Conservation (phyloP, 768 basidiomycete genomes). For the Cubamyces sp. region DNA sequence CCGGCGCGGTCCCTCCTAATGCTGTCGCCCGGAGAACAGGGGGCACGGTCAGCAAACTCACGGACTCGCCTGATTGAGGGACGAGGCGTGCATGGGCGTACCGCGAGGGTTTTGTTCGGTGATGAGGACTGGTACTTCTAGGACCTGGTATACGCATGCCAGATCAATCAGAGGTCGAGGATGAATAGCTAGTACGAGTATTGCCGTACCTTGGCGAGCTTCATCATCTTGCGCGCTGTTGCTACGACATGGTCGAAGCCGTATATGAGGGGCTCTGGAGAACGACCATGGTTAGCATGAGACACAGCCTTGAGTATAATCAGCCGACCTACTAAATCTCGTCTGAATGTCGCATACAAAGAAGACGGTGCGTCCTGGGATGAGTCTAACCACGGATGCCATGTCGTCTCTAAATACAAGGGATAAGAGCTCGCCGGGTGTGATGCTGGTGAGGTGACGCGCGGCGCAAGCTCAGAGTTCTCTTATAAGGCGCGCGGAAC, state of each 20-base stretch:
- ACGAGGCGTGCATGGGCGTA: slow-evolving; percentile 32
- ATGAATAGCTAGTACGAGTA: background rate
- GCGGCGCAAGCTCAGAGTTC: background rate
- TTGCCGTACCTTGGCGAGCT: slow-evolving; percentile 62
- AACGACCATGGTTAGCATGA: background rate
- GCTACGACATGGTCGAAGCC: slow-evolving; percentile 71
- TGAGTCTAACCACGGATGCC: slow-evolving; percentile 37
- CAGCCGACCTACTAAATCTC: slow-evolving; percentile 59
- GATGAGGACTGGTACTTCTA: slow-evolving; percentile 71
- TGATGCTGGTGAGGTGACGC: background rate
- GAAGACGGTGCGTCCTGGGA: slow-evolving; percentile 55
- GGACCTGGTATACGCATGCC: slow-evolving; percentile 43
- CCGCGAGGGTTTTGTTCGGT: slow-evolving; percentile 88
- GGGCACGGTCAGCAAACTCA: background rate
- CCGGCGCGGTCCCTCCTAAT: slow-evolving; percentile 69
- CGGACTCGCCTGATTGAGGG: background rate
- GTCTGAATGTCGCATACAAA: slow-evolving; percentile 86
- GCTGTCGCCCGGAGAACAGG: slow-evolving; percentile 42
- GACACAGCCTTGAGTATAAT: background rate
- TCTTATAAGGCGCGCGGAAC: too few species aligned
- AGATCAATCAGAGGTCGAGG: background rate
- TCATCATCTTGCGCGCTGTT: slow-evolving; percentile 78
- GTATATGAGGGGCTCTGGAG: slow-evolving; percentile 55
- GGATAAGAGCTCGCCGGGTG: too few species aligned
- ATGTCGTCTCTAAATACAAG: background rate